Conservation (phyloP, 2,329 filamentous ascomycete genomes). For the Aureobasidium subglaciale region DNA sequence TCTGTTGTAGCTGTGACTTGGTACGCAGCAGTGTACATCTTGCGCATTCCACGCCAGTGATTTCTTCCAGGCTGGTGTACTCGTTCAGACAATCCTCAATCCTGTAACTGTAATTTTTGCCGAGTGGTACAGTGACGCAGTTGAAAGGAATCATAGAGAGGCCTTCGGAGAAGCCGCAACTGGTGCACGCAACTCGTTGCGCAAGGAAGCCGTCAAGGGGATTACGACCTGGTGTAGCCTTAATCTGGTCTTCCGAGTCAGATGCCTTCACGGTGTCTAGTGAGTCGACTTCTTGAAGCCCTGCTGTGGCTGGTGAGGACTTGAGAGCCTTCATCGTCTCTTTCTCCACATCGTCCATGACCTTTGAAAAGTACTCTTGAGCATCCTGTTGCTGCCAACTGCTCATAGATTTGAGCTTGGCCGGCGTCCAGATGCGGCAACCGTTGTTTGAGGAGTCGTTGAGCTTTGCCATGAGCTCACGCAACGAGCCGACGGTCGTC, state of each 20-base stretch:
- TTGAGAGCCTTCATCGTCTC: conserved; percentile 33
- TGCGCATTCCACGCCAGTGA: conserved; percentile 82
- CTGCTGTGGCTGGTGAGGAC: conserved; percentile 18
- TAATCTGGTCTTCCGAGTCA: not conserved
- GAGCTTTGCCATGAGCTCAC: conserved; percentile 61
- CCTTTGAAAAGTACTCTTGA: conserved; percentile 91
- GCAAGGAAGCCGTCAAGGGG: conserved; percentile 83
- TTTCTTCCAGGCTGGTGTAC: conserved; percentile 76
- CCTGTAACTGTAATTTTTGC: conserved; percentile 57
- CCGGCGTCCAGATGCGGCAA: conserved; percentile 71
- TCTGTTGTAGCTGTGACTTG: conserved; percentile 45
- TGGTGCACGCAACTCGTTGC: conserved; percentile 79
- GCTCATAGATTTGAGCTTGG: conserved; percentile 80
- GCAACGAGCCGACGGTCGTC: conserved; percentile 48
- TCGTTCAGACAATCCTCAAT: conserved; percentile 74
- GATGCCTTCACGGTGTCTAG: not conserved
- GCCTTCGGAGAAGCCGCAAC: conserved; percentile 80
- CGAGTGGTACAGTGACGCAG: conserved; percentile 80
- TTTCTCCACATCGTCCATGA: conserved; percentile 52
- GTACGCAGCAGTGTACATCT: conserved; percentile 73
- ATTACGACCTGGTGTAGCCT: conserved; percentile 38
- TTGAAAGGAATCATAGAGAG: conserved; percentile 90
- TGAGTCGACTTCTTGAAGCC: conserved; percentile 21
- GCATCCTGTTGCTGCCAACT: conserved; percentile 96
- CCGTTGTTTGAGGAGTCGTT: conserved; percentile 66